These are phyloP conservation scores for Pleurotus citrinopileatus DNA, from an alignment of 768 basidiomycete genomes.

Conservation along the genomic window DNA sequence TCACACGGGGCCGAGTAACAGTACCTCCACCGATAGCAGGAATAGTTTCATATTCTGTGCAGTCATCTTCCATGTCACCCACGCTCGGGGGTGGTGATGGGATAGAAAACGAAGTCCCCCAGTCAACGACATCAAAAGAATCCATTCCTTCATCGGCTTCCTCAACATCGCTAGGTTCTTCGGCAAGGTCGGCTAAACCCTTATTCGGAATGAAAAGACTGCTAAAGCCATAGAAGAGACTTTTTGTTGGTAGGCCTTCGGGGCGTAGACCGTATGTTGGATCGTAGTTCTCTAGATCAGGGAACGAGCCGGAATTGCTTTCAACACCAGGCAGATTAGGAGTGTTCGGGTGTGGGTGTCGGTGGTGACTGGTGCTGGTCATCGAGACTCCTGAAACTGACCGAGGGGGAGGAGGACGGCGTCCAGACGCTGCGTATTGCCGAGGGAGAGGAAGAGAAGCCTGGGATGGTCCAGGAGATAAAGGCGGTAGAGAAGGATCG, in stretches of 20 bases:
- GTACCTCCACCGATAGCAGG: conserved; percentile 92
- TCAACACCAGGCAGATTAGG: conserved; percentile 19
- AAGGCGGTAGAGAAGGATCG: conserved; percentile 26
- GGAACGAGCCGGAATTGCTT: conserved; percentile 22
- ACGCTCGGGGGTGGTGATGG: conserved; percentile 41
- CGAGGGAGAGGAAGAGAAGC: conserved; percentile 18
- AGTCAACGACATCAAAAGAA: conserved; percentile 67
- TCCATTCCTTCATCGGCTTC: conserved; percentile 45
- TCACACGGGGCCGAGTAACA: conserved; percentile 80
- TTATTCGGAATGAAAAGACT: conserved; percentile 66
- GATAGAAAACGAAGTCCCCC: conserved; percentile 59
- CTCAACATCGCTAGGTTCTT: conserved; percentile 46
- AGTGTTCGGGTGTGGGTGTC: conserved; percentile 18
- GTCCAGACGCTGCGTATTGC: not conserved
- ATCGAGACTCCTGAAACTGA: conserved; percentile 41
- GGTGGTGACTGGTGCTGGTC: conserved; percentile 26
- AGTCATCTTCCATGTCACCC: conserved; percentile 35
- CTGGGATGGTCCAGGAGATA: conserved; percentile 22
- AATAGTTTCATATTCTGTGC: conserved; percentile 78
- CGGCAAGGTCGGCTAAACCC: conserved; percentile 78
- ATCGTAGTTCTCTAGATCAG: conserved; percentile 81
- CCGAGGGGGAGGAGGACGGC: conserved; percentile 21
- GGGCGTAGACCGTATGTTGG: conserved; percentile 95
- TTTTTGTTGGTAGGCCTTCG: conserved; percentile 84
- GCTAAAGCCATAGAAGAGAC: conserved; percentile 76